phyloP scores from a whole-genome alignment of 345 rosid genomes.

The Litchi chinensis region DNA sequence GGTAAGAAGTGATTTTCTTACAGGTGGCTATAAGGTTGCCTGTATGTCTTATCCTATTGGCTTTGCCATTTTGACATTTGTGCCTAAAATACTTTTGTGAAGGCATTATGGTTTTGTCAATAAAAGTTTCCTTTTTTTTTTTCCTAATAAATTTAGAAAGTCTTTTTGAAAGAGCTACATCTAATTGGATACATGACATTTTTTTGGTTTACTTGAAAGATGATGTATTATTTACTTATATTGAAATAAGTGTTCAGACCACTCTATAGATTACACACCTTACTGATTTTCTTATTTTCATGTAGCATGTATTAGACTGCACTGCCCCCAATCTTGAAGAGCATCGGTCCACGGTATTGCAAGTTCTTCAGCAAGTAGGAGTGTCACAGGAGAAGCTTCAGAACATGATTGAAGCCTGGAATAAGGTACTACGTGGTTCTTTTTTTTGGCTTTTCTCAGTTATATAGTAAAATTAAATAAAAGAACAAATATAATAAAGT shows the following conservation, averaged over 20 bases:
- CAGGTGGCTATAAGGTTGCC: neutral
- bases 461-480: conserved; percentile 2
- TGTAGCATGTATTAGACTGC: conserved; percentile 87
- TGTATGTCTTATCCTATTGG: neutral
- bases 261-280: neutral
- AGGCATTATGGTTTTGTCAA: neutral
- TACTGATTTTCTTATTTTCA: neutral
- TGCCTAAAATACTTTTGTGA: neutral
- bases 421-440: conserved; percentile 51
- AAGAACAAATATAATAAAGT: neutral
- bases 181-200: neutral
- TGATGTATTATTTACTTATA: neutral
- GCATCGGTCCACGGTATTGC: conserved; percentile 82
- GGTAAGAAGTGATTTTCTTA: neutral
- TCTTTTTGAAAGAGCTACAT: neutral
- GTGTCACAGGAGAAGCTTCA: conserved; percentile 81
- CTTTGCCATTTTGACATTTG: neutral
- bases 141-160: neutral
- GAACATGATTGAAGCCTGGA: conserved; percentile 95
- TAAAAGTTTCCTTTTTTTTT: neutral
- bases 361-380: conserved; percentile 86
- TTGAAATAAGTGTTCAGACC: neutral
- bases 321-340: conserved; percentile 93
- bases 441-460: neutral
- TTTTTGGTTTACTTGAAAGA: neutral